Base-by-base conservation (phyloP, 192 early-diverging fungal genomes). In the Podila clonocystis region DNA sequence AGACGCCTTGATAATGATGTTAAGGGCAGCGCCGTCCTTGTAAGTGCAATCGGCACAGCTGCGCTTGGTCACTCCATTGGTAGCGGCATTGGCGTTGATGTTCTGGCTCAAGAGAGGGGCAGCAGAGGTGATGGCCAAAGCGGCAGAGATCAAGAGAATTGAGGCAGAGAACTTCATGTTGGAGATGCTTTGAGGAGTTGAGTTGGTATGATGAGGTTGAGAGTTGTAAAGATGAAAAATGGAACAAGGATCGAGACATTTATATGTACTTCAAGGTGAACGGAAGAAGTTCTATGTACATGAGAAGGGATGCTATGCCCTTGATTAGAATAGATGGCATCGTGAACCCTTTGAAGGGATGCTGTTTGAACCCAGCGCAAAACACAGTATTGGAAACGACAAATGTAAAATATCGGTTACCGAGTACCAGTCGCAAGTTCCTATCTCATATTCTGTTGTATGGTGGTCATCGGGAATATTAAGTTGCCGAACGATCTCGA, bases 1-100 rank as follows among this genome's bases (percentile, higher is more conserved):
- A 29, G 68, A 71, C 28, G 58, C 48, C 59, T 78, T 65, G 50
- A 71, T 58, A n/a, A 78, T 71, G 8, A 66, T n/a, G 28, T 70
- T 36, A 22, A 77, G 55, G 15, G 68, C 68, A 19, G 41, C 22
- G 8, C 45, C 38, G 28, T 70, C 68, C 6, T 19, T 55, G 5
- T 71, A 26, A 17, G 69, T 71, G 61, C 69, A 71, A 13, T 63
- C 69, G 15, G 13, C 19, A 38, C 69, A 71, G 52, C 24, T 55
- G 22, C 69, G 69, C 33, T 57, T 71, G 24, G 15, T 12, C 3
- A 71, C 29, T 5, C 9, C 33, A 17, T 71, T 59, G 24, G 31
- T n/a, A 50, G 22, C 29, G 11, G 31, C 20, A 29, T 19, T 22
- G 22, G 24, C 26, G 9, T 29, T 59, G 49, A 28, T 13, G 15